Evolutionary conservation across 2,329 filamentous ascomycete genomes (phyloP).

Genomic region (Geoglossum cookeanum): DNA sequence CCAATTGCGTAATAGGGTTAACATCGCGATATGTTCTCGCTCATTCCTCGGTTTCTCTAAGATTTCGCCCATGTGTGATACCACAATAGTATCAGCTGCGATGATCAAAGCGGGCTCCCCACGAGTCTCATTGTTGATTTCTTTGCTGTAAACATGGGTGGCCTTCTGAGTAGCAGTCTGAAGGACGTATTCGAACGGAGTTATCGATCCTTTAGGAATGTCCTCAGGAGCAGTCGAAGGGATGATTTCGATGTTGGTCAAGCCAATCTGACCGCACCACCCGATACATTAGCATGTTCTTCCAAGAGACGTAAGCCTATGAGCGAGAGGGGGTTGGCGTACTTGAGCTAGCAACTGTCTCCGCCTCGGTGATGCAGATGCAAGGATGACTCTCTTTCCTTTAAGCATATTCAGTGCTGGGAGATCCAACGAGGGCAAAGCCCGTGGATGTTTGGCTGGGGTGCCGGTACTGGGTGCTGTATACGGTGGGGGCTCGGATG

Average conservation of each 20-base stretch:
- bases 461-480: constrained; percentile 7
- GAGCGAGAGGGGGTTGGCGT: constrained; percentile 7
- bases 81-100: constrained; percentile 79
- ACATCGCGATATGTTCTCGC: constrained; percentile 65
- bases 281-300: background rate
- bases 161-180: constrained; percentile 73
- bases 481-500: constrained; percentile 10
- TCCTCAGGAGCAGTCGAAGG: constrained; percentile 74
- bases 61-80: constrained; percentile 54
- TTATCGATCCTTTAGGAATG: constrained; percentile 52
- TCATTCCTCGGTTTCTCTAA: constrained; percentile 80
- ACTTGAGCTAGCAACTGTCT: constrained; percentile 62
- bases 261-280: constrained; percentile 43
- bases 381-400: constrained; percentile 67
- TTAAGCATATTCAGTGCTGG: constrained; percentile 62
- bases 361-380: constrained; percentile 72
- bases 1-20: constrained; percentile 62
- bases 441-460: constrained; percentile 20
- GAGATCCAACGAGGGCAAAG: constrained; percentile 52
- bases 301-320: background rate
- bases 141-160: constrained; percentile 46
- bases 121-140: constrained; percentile 33
- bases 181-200: constrained; percentile 79
- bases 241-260: constrained; percentile 63
- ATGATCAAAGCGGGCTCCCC: constrained; percentile 72